Evolutionary conservation across 257 asterid species (phyloP), one percentile per base, ranked within the genome.

Genomic region (Nicotiana undulata): DNA sequence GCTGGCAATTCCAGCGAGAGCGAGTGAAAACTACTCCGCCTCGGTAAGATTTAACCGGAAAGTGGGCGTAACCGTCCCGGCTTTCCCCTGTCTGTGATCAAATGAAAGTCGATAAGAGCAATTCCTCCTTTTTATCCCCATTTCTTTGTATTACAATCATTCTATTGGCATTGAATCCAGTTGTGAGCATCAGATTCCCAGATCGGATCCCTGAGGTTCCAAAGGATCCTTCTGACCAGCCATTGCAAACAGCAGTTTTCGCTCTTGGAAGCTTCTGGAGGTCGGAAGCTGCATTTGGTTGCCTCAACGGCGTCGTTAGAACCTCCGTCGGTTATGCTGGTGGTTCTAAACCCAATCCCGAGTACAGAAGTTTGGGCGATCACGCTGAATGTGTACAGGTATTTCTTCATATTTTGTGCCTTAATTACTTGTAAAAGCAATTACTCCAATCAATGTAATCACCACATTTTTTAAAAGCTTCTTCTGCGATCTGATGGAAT

Each of bases 241-340:
- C 90, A 28, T 84, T 90, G 58, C 86, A 77, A 82, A 91, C 92
- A 0, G 96, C 95, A 8, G 92, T 91, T 28, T 96, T 96, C 86
- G 92, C 95, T 32, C 93, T 96, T 60, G 99, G 99, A 70, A 91
- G 98, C 92, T 96, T 94, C 86, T 95, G 99, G 98, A 91, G 98
- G 82, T 93, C 98, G 9, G 97, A 95, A 84, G 95, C 97, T 17
- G 91, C 88, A 58, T 95, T 95, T 56, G 99, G 99, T 24, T 95
- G 99, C 91, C 28, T 89, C 37, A 88, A 85, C 83, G 99, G 99
- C 75, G 97, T 93, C 81, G 92, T 89, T 2, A 88, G 92, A 53
- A 93, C 99, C 52, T 37, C 95, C 46, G 96, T 83, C 5, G 99
- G 97, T 40, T 95, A 93, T 79, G 82, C 97, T 64, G 99, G 97